Evolutionary conservation across 345 rosid species (phyloP), one percentile per base, ranked within the genome.

Genomic region (Salix purpurea): DNA sequence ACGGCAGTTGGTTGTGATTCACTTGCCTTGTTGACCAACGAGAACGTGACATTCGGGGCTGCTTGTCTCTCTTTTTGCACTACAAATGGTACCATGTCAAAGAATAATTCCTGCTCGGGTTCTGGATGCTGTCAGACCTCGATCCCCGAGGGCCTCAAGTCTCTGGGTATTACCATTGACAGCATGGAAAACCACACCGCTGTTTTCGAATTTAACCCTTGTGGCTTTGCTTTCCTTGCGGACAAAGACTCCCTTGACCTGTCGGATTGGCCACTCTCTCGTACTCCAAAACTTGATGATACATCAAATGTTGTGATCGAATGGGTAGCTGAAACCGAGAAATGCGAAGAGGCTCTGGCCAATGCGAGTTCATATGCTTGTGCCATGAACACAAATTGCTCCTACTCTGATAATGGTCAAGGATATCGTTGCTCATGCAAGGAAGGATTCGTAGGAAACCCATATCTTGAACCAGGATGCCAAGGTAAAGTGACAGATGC

Each of bases 1-100:
- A 80, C 80, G 4, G 84, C 50, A 4, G 50, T 75, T 21, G 82
- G 86, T 18, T 84, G 86, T 9, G 80, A 80, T 67, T 78, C 80
- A 13, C 0, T 4, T 2, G 72, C 66, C 23, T 0, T 10, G 15
- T 48, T 81, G 70, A 42, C 1, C 14, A 75, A 81, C 52, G 0
- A 0, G 0, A 34, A 13, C 0, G 1, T 0, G 0, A 67, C 7
- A 1, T 78, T 76, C 3, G 67, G 70, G 4, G 76, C 77, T 6
- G 75, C 76, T 13, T 82, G 87, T 50, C 0, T 52, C 19, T 71
- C 85, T 40, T 0, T 71, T 0, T 81, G 85, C 75, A 28, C n/a
- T 23, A 21, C 7, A 10, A 0, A 30, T 1, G 44, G 1, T 23
- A 21, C 37, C 2, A 9, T 40, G 19, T 39, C 34, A 0, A 46